These are phyloP conservation scores for Eutypella sp. DNA, from an alignment of 2,329 filamentous ascomycete species.

Conservation along the genomic window DNA sequence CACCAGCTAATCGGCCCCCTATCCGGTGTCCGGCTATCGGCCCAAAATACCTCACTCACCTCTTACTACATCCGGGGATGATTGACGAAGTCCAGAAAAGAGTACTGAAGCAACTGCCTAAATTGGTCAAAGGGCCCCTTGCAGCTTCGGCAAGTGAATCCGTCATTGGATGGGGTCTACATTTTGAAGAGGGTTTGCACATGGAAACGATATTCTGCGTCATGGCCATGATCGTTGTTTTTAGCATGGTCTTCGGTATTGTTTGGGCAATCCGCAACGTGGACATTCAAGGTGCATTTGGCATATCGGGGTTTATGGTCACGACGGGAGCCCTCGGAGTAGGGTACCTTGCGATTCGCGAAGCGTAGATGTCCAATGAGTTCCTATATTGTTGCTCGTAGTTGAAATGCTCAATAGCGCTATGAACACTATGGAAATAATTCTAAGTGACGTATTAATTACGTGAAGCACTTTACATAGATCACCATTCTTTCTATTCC, in stretches of 20 bases:
- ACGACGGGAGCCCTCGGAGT: background rate
- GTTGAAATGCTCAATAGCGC: too few species aligned
- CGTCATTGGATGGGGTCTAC: background rate
- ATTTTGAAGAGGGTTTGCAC: background rate
- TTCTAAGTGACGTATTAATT: too few species aligned
- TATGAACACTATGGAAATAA: too few species aligned
- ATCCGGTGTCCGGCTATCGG: background rate
- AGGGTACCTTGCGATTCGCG: background rate
- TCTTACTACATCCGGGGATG: background rate
- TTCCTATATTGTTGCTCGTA: too few species aligned
- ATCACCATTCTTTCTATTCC: too few species aligned
- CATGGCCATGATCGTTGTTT: background rate
- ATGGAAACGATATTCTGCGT: background rate
- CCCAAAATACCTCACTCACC: background rate
- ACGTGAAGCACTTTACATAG: too few species aligned
- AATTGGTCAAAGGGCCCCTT: background rate
- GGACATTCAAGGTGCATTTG: background rate
- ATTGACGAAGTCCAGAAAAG: background rate
- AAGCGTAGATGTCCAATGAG: too few species aligned
- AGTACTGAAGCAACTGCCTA: background rate
- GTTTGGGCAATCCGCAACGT: background rate
- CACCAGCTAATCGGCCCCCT: background rate
- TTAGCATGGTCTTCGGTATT: background rate
- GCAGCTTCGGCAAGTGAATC: background rate
- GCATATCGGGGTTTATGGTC: background rate